These are phyloP conservation scores for Medakamo hakoo DNA, from an alignment of 139 green algal species.

Conservation along the genomic window DNA sequence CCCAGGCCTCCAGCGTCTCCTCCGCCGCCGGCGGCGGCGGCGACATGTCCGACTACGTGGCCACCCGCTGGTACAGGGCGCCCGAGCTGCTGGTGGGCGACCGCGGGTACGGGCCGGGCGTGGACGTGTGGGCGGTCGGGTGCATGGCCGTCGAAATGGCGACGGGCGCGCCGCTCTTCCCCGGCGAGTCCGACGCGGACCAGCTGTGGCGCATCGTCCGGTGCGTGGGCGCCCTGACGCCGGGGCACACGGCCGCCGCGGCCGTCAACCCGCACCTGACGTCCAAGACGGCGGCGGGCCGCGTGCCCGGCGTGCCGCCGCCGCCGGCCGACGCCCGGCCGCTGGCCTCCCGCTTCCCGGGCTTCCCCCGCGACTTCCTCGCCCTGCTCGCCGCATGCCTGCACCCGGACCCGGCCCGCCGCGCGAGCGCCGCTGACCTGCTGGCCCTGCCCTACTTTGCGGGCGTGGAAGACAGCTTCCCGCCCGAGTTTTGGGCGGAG, in stretches of 20 bases:
- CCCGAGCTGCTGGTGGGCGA: conserved; percentile 82
- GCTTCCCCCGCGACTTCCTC: conserved; percentile 11
- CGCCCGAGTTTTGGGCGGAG: neutral
- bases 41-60: conserved; percentile 78
- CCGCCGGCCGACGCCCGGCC: conserved; percentile 6
- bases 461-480: conserved; percentile 8
- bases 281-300: too few relatives aligned
- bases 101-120: conserved; percentile 50
- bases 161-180: conserved; percentile 73
- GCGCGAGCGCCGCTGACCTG: conserved; percentile 25
- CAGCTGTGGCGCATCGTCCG: conserved; percentile 72
- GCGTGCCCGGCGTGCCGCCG: neutral
- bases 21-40: conserved; percentile 6
- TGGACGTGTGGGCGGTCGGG: conserved; percentile 79
- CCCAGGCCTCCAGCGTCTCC: too few relatives aligned
- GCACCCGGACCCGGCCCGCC: conserved; percentile 25
- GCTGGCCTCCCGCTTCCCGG: conserved; percentile 17
- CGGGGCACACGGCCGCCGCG: conserved; percentile 6
- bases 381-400: conserved; percentile 34
- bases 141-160: conserved; percentile 80
- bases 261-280: neutral
- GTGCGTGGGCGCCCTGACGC: conserved; percentile 24
- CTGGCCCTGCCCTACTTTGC: conserved; percentile 34
- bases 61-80: conserved; percentile 82
- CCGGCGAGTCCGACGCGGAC: conserved; percentile 77